Evolutionary conservation across 2,329 filamentous ascomycete genomes (phyloP).

Genomic region (Endothia cerciana): DNA sequence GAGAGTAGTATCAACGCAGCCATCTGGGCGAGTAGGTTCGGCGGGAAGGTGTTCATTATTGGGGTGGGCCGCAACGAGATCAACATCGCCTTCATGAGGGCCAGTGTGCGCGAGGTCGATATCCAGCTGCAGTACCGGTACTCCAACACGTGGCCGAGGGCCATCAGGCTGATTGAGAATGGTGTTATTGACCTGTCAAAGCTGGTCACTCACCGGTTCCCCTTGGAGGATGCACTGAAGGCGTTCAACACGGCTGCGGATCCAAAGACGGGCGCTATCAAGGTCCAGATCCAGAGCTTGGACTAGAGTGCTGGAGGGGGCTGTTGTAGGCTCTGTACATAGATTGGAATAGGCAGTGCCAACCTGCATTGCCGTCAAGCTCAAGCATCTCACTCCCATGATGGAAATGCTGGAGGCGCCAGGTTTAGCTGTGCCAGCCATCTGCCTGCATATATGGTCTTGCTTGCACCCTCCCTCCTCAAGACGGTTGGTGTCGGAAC

Average conservation of each 20-base stretch:
- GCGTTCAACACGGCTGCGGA: slow-evolving; percentile 89
- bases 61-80: slow-evolving; percentile 96
- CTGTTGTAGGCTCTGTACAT: background rate
- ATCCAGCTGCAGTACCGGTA: slow-evolving; percentile 97
- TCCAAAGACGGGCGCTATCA: slow-evolving; percentile 92
- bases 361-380: background rate
- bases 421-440: background rate
- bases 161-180: slow-evolving; percentile 84
- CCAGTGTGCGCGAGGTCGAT: slow-evolving; percentile 89
- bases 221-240: slow-evolving; percentile 82
- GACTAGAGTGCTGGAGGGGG: slow-evolving; percentile 43
- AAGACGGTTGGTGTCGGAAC: background rate
- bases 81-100: slow-evolving; percentile 91
- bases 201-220: slow-evolving; percentile 86
- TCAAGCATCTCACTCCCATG: background rate
- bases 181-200: slow-evolving; percentile 80
- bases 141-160: slow-evolving; percentile 92
- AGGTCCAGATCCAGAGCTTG: slow-evolving; percentile 87
- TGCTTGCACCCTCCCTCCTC: no score
- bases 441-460: background rate
- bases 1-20: slow-evolving; percentile 85
- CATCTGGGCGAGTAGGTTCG: slow-evolving; percentile 91
- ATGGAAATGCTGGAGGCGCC: background rate
- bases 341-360: background rate
- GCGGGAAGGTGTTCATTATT: slow-evolving; percentile 95